A percentile compares a stretch with the other conserved stretches of the same genome.
Evolutionary conservation across 2,329 filamentous ascomycete genomes (phyloP).

Genomic region (Paraconiothyrium sp.): DNA sequence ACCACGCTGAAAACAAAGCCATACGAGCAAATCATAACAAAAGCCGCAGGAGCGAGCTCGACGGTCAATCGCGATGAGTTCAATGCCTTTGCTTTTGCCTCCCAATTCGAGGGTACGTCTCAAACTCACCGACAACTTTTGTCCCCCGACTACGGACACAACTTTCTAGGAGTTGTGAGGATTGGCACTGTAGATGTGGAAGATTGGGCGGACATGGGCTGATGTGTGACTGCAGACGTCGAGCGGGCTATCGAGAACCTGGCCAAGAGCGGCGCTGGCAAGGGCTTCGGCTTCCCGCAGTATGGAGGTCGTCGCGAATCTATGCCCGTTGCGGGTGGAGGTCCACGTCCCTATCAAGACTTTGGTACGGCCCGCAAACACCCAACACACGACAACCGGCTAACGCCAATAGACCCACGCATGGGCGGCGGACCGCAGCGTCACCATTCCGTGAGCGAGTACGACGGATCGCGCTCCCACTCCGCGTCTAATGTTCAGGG

Average conservation of each 20-base stretch:
- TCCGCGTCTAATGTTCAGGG: constrained; percentile 84
- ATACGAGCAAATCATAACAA: constrained; percentile 40
- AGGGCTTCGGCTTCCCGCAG: constrained; percentile 72
- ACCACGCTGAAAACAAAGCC: constrained; percentile 25
- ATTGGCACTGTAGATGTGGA: constrained; percentile 16
- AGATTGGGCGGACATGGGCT: constrained; percentile 21
- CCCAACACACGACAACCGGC: constrained; percentile 21
- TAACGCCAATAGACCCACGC: constrained; percentile 70
- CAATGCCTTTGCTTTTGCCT: constrained; percentile 74
- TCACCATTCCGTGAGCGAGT: constrained; percentile 86
- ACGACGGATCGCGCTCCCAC: constrained; percentile 78
- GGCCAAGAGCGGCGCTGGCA: constrained; percentile 81
- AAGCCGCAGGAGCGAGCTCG: constrained; percentile 73
- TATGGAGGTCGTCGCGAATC: constrained; percentile 80
- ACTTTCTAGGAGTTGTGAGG: neutral
- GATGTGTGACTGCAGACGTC: constrained; percentile 72
- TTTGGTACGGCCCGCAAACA: constrained; percentile 60
- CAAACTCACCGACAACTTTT: neutral
- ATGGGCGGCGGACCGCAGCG: constrained; percentile 72
- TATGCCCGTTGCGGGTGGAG: constrained; percentile 69
- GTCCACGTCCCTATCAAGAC: constrained; percentile 65
- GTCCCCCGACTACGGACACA: neutral
- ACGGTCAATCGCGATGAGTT: constrained; percentile 71
- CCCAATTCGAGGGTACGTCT: constrained; percentile 87
- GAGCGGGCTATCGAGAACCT: constrained; percentile 96